Conservation (phyloP, 1,139 yeast genomes). For the Spathaspora sp. region DNA sequence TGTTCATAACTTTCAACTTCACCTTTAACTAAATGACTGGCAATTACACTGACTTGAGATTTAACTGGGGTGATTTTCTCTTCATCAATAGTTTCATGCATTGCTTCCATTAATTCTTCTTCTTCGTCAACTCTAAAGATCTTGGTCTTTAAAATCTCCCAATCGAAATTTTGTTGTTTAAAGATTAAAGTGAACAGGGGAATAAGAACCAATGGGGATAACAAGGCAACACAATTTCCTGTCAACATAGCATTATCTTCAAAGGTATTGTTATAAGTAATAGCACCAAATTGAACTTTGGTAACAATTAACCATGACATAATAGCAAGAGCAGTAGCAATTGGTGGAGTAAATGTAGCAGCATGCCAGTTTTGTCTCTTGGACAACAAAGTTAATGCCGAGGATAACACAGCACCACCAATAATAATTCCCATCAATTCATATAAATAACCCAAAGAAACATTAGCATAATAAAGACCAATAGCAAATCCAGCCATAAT, state of each 20-base stretch:
- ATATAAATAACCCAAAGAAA: conserved; percentile 82
- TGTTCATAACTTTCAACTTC: conserved; percentile 37
- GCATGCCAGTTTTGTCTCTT: conserved; percentile 62
- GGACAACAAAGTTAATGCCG: conserved; percentile 70
- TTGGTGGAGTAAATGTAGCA: conserved; percentile 58
- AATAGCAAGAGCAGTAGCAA: conserved; percentile 62
- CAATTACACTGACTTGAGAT: conserved; percentile 39
- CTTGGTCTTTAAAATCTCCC: conserved; percentile 50
- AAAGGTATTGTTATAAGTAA: conserved; percentile 66
- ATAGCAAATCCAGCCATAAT: conserved; percentile 79
- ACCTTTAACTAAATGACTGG: conserved; percentile 42
- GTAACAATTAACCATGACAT: conserved; percentile 68
- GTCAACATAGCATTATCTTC: conserved; percentile 80
- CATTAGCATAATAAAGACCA: conserved; percentile 78
- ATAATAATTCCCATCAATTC: conserved; percentile 87
- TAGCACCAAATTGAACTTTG: conserved; percentile 48
- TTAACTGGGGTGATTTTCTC: conserved; percentile 35
- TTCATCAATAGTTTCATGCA: conserved; percentile 21
- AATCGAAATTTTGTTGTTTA: conserved; percentile 75
- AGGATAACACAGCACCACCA: conserved; percentile 82
- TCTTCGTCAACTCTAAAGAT: conserved; percentile 69
- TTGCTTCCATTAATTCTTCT: conserved; percentile 50
- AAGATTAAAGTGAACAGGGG: conserved; percentile 65
- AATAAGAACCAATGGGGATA: conserved; percentile 67
- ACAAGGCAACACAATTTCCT: conserved; percentile 80